phyloP scores from a whole-genome alignment of 352 stramenopile species.

The Phytophthora kernoviae region DNA sequence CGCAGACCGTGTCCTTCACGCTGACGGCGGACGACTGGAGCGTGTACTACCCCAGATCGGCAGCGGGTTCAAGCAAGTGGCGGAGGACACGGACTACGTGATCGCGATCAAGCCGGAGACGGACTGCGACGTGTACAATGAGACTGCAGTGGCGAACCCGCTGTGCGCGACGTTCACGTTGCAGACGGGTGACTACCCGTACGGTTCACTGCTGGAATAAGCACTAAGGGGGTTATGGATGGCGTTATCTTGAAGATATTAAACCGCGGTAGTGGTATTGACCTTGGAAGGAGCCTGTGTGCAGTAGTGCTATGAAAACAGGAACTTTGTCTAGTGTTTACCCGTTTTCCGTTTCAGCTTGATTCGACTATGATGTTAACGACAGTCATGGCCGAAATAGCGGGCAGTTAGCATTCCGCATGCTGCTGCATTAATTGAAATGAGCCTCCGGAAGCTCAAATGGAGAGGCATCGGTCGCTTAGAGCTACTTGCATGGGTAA shows the following conservation, averaged over 20 bases:
- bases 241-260: too few relatives aligned
- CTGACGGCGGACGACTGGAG: conserved; percentile 60
- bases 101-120: conserved; percentile 66
- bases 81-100: conserved; percentile 68
- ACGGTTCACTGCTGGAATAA: conserved; percentile 9
- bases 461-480: conserved; percentile 73
- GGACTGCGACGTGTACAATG: conserved; percentile 72
- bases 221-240: too few relatives aligned
- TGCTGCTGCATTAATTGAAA: conserved; percentile 17
- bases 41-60: conserved; percentile 62
- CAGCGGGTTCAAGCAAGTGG: conserved; percentile 48
- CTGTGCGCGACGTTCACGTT: conserved; percentile 52
- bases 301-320: too few relatives aligned
- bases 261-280: too few relatives aligned
- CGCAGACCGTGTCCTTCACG: conserved; percentile 34
- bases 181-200: conserved; percentile 31
- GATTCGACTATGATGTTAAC: background rate
- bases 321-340: background rate
- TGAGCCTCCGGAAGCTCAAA: conserved; percentile 83
- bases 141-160: conserved; percentile 32
- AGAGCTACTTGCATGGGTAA: conserved; percentile 81
- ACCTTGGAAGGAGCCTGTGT: too few relatives aligned
- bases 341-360: background rate
- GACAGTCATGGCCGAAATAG: conserved; percentile 15
- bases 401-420: background rate